Percentiles rank a stretch among this genome's conserved stretches.
Evolutionary conservation across 257 asterid species (phyloP).

Genomic region (Capsicum rhomboideum): DNA sequence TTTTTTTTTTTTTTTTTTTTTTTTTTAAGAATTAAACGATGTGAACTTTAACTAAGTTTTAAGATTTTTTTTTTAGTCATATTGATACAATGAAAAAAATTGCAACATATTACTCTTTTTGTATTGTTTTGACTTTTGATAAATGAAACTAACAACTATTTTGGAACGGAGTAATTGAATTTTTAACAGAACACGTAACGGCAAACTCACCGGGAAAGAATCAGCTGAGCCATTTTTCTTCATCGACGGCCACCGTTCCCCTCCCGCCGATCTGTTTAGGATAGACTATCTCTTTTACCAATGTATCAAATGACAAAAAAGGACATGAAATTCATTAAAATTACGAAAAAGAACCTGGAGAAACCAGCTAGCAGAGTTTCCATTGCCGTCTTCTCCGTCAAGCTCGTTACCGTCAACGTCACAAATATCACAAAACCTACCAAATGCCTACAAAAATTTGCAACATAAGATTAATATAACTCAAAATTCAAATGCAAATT

Average conservation of each 20-base stretch:
- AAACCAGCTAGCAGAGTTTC: constrained; percentile 33
- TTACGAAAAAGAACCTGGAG: constrained; percentile 30
- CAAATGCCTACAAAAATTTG: constrained; percentile 52
- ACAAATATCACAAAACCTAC: constrained; percentile 59
- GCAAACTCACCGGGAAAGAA: constrained; percentile 38
- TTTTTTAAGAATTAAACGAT: too few species aligned
- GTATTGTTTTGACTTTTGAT: too few species aligned
- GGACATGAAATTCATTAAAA: neutral
- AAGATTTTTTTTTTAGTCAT: too few species aligned
- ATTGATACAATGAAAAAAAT: too few species aligned
- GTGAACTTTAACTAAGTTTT: too few species aligned
- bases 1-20: too few species aligned
- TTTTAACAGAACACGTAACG: neutral
- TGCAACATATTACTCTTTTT: too few species aligned
- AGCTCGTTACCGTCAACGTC: constrained; percentile 54
- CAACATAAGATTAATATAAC: neutral
- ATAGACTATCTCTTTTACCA: neutral
- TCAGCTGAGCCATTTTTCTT: constrained; percentile 47
- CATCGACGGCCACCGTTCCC: constrained; percentile 7
- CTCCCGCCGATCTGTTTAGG: neutral
- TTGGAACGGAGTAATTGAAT: too few species aligned
- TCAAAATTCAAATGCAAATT: too few species aligned
- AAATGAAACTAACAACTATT: too few species aligned
- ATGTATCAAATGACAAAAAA: neutral
- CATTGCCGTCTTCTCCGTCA: constrained; percentile 50